A percentile compares a stretch with the other conserved stretches of the same genome.
These are phyloP conservation scores for Hygrophoropsis aurantiaca DNA, from an alignment of 768 basidiomycete species.

Conservation along the genomic window DNA sequence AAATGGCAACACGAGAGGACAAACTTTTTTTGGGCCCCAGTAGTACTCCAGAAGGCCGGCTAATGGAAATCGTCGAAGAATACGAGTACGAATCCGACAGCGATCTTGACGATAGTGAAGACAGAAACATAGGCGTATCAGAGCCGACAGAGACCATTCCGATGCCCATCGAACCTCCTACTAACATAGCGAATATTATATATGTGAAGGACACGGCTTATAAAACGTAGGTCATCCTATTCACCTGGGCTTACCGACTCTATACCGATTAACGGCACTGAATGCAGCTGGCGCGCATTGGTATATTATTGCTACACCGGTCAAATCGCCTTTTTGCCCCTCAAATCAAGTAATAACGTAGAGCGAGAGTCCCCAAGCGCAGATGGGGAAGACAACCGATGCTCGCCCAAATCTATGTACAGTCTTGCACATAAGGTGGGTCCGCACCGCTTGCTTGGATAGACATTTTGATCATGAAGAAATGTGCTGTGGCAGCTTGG, in stretches of 20 bases:
- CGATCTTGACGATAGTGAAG: slow-evolving; percentile 2
- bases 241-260: no score
- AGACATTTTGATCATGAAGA: not conserved
- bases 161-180: no score
- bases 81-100: slow-evolving; percentile 5
- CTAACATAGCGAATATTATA: slow-evolving; percentile 17
- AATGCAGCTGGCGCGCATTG: slow-evolving; percentile 5
- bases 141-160: no score
- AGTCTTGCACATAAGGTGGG: slow-evolving; percentile 18
- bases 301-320: slow-evolving; percentile 10
- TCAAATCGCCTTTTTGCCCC: slow-evolving; percentile 1
- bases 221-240: slow-evolving; percentile 6
- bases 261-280: not conserved
- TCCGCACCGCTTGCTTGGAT: not conserved
- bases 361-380: not conserved
- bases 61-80: not conserved
- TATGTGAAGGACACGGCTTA: slow-evolving; percentile 7
- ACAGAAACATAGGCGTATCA: no score
- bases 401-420: slow-evolving; percentile 27
- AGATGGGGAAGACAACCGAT: not conserved
- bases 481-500: slow-evolving; percentile 3
- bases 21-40: no score
- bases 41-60: no score
- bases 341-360: slow-evolving; percentile 1
- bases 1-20: no score